These are phyloP conservation scores for Russula dissimulans DNA, from an alignment of 768 basidiomycete species.

Conservation along the genomic window DNA sequence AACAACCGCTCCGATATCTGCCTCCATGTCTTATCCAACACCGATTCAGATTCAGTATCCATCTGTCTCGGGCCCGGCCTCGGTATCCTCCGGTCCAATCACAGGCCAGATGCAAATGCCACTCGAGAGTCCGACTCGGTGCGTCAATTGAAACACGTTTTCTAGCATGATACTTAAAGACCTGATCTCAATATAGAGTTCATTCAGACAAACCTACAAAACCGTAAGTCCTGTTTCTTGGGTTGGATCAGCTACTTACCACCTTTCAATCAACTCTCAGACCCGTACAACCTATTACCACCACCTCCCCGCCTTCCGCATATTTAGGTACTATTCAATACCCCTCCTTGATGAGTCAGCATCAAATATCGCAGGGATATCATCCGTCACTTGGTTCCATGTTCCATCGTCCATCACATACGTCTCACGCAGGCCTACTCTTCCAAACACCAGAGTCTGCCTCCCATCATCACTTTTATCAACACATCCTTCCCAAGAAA, in stretches of 20 bases:
- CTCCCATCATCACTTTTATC: constrained; percentile 18
- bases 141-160: not conserved
- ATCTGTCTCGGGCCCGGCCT: not conserved
- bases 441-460: constrained; percentile 18
- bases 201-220: constrained; percentile 19
- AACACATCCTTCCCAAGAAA: constrained; percentile 14
- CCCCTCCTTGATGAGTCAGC: constrained; percentile 69
- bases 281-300: constrained; percentile 44
- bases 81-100: constrained; percentile 1
- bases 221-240: constrained; percentile 15
- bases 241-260: not conserved
- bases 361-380: constrained; percentile 72
- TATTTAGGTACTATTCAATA: constrained; percentile 43
- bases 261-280: constrained; percentile 1
- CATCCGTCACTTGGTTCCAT: constrained; percentile 69
- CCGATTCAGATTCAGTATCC: not conserved
- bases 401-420: constrained; percentile 34
- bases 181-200: constrained; percentile 36
- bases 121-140: constrained; percentile 49
- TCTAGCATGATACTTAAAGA: constrained; percentile 32
- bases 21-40: not conserved
- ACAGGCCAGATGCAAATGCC: constrained; percentile 34
- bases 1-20: constrained; percentile 23
- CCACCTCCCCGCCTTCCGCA: constrained; percentile 58
- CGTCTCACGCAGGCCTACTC: constrained; percentile 16